Base-by-base conservation (phyloP, 768 basidiomycete genomes). In the Xerocomellus chrysenteron region DNA sequence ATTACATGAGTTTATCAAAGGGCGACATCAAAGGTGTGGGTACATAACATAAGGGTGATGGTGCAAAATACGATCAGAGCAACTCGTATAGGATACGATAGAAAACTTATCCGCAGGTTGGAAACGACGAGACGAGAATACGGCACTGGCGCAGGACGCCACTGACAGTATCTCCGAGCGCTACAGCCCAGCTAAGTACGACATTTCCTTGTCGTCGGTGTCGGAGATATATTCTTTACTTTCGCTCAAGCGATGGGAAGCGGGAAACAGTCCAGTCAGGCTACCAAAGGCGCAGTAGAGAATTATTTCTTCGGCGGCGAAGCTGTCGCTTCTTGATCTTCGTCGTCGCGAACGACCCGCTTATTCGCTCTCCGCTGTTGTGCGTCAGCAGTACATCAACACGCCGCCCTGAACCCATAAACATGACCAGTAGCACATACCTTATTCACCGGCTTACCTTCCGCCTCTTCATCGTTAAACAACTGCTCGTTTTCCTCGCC, bases 171-270 rank as follows among this genome's bases (percentile, higher is more conserved):
- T 44, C 35, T 13, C 12, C 36, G 9, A 41, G 24, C 24, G 4
- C 13, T 36, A 26, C 46, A 11, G 17, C 28, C n/a, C 39, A 33
- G 44, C 78, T 75, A 87, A n/a, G n/a, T n/a, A n/a, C 68, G 81
- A 76, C 85, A 87, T 87, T 50, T 70, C 68, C 47, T 90, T 88
- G 30, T 91, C 92, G 68, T 94, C 93, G 2, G 91, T 92, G 68
- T 94, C 92, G 8, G 88, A 88, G 47, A 96, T 83, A 70, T 85
- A 81, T 64, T 87, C 93, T 72, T 92, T 93, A 66, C 90, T 94
- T 80, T 94, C 94, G 68, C 93, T 94, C 48, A 59, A 21, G 19
- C 39, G 44, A 32, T 37, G 12, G 56, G 42, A 59, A 30, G 37
- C 42, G n/a, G 26, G 10, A 58, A 48, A 57, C 42, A 49, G 42